Percentiles rank a stretch among this genome's conserved stretches.
phyloP scores from a whole-genome alignment of 139 green algal genomes.

The Coccomyxa sp. region DNA sequence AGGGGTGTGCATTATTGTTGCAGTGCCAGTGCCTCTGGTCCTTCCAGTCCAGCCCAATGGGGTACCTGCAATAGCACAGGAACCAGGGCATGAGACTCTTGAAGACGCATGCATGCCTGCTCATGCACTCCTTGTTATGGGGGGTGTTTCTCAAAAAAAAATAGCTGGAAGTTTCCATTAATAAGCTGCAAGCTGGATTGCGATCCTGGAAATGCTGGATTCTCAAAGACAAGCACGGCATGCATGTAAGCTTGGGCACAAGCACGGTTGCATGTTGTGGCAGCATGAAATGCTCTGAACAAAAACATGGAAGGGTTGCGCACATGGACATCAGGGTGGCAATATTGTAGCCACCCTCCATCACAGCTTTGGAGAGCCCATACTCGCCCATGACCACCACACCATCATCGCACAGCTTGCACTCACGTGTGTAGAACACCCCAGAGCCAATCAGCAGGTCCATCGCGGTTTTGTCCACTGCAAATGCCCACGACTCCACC shows the following conservation, averaged over 20 bases:
- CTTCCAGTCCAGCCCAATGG: constrained; percentile 33
- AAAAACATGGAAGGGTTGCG: not conserved
- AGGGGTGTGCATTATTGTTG: constrained; percentile 76
- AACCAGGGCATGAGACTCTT: not conserved
- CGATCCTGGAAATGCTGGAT: too few relatives aligned
- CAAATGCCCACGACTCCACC: constrained; percentile 45
- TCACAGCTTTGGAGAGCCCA: constrained; percentile 46
- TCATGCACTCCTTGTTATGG: not conserved
- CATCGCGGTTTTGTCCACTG: constrained; percentile 29
- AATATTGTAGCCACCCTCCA: constrained; percentile 57
- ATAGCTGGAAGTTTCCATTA: too few relatives aligned
- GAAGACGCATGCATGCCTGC: not conserved
- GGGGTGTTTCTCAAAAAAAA: not conserved
- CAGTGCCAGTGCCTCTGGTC: constrained; percentile 48
- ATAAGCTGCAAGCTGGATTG: too few relatives aligned
- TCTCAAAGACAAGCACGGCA: too few relatives aligned
- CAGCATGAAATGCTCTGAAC: not conserved
- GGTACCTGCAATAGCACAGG: not conserved
- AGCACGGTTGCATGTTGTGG: too few relatives aligned
- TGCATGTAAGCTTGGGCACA: too few relatives aligned
- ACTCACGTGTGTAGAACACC: constrained; percentile 51
- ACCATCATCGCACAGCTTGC: constrained; percentile 65
- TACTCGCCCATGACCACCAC: constrained; percentile 67
- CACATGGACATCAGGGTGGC: constrained; percentile 71
- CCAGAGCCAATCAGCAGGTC: constrained; percentile 26